These are phyloP conservation scores for Candida arabinofermentans DNA, from an alignment of 805 yeast genomes.

Conservation along the genomic window DNA sequence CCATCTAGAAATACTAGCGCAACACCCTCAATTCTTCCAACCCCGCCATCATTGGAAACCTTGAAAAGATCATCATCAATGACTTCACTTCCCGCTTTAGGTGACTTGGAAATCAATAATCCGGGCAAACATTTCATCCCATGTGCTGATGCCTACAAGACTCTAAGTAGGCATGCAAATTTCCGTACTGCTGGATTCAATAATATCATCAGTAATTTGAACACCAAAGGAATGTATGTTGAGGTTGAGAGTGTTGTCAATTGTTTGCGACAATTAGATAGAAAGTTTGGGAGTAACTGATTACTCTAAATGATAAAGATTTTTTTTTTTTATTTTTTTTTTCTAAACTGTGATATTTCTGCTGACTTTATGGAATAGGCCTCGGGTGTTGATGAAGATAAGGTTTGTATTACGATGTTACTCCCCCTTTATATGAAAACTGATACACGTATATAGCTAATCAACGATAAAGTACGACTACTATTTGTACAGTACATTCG, in stretches of 20 bases:
- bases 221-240: constrained; percentile 83
- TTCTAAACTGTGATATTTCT: neutral
- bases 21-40: constrained; percentile 11
- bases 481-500: no score
- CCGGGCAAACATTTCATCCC: constrained; percentile 64
- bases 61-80: constrained; percentile 16
- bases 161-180: constrained; percentile 76
- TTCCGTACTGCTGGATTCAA: constrained; percentile 72
- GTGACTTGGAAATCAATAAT: constrained; percentile 25
- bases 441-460: no score
- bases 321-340: neutral
- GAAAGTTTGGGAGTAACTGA: constrained; percentile 41
- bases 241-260: constrained; percentile 90
- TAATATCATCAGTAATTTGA: constrained; percentile 66
- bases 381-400: no score
- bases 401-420: no score
- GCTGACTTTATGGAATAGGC: neutral
- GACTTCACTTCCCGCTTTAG: constrained; percentile 23
- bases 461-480: no score
- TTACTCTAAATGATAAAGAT: neutral
- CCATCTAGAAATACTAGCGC: neutral
- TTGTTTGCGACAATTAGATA: constrained; percentile 76
- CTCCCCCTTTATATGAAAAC: no score
- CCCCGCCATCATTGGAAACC: constrained; percentile 14
- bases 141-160: constrained; percentile 85